phyloP scores from a whole-genome alignment of 169 alveolate genomes.

The Nephromyces sp. region DNA sequence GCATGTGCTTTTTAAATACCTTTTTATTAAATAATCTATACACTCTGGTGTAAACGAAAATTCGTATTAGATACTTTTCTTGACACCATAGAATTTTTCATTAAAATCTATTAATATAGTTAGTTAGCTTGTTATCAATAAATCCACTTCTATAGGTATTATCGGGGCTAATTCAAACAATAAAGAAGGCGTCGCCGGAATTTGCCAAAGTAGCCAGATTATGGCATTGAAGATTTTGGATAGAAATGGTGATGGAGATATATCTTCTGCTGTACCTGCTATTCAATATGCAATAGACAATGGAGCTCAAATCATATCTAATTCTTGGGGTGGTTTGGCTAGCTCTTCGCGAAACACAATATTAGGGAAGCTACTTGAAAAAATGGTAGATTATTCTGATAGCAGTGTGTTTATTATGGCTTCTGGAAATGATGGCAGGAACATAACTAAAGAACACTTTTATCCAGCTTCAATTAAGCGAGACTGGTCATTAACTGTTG shows the following conservation, averaged over 20 bases:
- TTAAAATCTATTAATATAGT: too few species aligned
- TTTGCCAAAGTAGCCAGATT: constrained; percentile 27
- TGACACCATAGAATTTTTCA: too few species aligned
- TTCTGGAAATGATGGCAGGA: constrained; percentile 33
- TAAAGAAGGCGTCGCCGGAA: constrained; percentile 40
- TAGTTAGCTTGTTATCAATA: too few species aligned
- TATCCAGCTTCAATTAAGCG: constrained; percentile 20
- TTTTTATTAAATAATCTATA: too few species aligned
- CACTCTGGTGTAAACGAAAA: too few species aligned
- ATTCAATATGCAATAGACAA: constrained; percentile 44
- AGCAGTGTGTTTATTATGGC: constrained; percentile 14
- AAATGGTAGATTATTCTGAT: constrained; percentile 11
- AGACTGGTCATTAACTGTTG: constrained; percentile 26
- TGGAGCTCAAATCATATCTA: constrained; percentile 47
- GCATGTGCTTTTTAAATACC: too few species aligned
- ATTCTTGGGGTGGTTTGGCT: constrained; percentile 53
- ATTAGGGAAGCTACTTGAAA: constrained; percentile 14
- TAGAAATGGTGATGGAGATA: constrained; percentile 48
- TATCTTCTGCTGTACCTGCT: constrained; percentile 49
- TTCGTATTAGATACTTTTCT: too few species aligned
- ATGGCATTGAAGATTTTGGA: constrained; percentile 47
- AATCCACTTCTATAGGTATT: too few species aligned
- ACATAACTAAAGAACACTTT: constrained; percentile 9
- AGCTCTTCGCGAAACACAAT: constrained; percentile 26
- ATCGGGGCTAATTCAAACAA: constrained; percentile 29